Conservation (phyloP, 768 basidiomycete genomes). For the Tylopilus subfusipes region DNA sequence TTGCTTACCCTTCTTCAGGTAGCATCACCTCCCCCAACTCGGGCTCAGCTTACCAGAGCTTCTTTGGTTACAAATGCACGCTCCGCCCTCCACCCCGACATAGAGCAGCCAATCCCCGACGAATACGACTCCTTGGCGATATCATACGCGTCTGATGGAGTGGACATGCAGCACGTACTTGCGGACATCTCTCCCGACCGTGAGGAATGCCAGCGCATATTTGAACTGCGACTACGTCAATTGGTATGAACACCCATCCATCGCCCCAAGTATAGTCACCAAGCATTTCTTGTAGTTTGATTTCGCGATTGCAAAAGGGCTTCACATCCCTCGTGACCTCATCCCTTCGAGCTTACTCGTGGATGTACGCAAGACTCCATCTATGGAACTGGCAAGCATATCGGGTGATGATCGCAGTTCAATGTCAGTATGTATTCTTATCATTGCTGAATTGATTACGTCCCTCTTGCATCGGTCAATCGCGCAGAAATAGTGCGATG, state of each 20-base stretch:
- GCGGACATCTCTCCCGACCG: neutral
- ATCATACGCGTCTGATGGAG: neutral
- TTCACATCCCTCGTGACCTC: neutral
- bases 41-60: too few species aligned
- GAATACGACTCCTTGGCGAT: too few species aligned
- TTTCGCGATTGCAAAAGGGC: neutral
- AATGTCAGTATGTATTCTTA: neutral
- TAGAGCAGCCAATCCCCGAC: too few species aligned
- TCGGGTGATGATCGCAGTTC: neutral
- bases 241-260: neutral
- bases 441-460: too few species aligned
- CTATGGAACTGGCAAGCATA: neutral
- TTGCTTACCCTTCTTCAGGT: too few species aligned
- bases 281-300: neutral
- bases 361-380: neutral
- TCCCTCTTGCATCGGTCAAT: too few species aligned
- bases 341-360: neutral
- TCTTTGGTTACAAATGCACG: too few species aligned
- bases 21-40: too few species aligned
- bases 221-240: neutral
- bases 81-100: too few species aligned
- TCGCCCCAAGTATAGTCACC: too few species aligned
- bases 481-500: too few species aligned
- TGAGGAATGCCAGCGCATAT: neutral
- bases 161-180: neutral